Evolutionary conservation across 495 filamentous ascomycete genomes (phyloP).

Genomic region (Zalerion maritima): DNA sequence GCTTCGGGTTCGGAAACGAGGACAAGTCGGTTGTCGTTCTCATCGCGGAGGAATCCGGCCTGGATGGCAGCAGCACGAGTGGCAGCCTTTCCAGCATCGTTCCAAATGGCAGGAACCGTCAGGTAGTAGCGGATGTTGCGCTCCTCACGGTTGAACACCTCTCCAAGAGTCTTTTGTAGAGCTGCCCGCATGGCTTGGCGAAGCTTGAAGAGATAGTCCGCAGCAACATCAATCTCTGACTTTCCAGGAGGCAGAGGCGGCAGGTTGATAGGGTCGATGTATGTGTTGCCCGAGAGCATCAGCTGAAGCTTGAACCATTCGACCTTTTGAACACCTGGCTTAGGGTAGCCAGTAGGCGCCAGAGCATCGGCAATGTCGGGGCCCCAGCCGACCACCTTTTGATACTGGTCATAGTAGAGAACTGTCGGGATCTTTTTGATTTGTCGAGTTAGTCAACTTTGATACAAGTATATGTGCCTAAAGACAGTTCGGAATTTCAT

Average conservation of each 20-base stretch:
- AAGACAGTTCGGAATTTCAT: conserved; percentile 4
- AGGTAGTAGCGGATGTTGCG: conserved; percentile 61
- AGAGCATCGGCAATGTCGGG: conserved; percentile 63
- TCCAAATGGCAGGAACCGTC: conserved; percentile 64
- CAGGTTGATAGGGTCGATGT: conserved; percentile 67
- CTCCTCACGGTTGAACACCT: conserved; percentile 63
- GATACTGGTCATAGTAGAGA: conserved; percentile 62
- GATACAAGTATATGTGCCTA: not conserved
- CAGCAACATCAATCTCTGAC: conserved; percentile 63
- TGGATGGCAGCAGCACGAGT: conserved; percentile 59
- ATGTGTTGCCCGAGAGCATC: conserved; percentile 65
- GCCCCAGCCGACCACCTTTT: conserved; percentile 65
- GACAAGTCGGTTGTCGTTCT: conserved; percentile 60
- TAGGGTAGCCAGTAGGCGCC: conserved; percentile 59
- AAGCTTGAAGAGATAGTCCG: conserved; percentile 64
- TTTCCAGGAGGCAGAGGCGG: conserved; percentile 62
- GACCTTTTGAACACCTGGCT: conserved; percentile 62
- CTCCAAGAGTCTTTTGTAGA: conserved; percentile 60
- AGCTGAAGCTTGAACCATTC: conserved; percentile 72
- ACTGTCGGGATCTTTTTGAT: conserved; percentile 68
- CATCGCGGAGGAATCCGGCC: conserved; percentile 58
- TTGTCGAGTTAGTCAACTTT: conserved; percentile 18
- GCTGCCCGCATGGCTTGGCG: conserved; percentile 60
- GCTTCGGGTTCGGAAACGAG: conserved; percentile 61
- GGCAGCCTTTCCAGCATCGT: conserved; percentile 61